phyloP scores from a whole-genome alignment of 2,329 filamentous ascomycete species.

The Tympanopsis confertula region DNA sequence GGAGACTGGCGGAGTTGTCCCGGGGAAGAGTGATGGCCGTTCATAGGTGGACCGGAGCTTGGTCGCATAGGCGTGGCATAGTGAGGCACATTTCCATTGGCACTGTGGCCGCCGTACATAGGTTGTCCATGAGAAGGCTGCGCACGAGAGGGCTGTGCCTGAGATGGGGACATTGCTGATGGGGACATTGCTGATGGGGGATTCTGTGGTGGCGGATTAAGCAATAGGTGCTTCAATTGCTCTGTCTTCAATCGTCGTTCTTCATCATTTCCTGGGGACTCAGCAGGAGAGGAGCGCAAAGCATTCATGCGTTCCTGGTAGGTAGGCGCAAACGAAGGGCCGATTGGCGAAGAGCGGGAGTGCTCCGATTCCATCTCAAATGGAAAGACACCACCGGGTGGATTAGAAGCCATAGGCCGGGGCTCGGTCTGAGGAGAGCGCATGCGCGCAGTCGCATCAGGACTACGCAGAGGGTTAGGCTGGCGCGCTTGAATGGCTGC shows the following conservation, averaged over 20 bases:
- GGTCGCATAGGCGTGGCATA: not conserved
- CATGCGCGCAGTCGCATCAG: constrained; percentile 11
- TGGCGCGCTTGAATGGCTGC: constrained; percentile 40
- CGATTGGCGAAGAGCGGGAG: not conserved
- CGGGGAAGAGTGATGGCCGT: not conserved
- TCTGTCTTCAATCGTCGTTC: constrained; percentile 27
- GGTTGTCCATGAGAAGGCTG: not conserved
- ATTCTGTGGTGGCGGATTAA: constrained; percentile 25
- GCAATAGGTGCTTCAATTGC: constrained; percentile 28
- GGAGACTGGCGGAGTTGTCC: no score
- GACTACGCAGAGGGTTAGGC: constrained; percentile 24
- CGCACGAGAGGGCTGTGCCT: no score
- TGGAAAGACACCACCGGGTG: constrained; percentile 28
- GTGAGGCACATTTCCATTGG: not conserved
- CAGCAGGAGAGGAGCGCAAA: constrained; percentile 20
- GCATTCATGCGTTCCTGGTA: constrained; percentile 31
- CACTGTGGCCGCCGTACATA: constrained; percentile 2
- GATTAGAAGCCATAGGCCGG: constrained; percentile 7
- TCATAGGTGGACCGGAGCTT: not conserved
- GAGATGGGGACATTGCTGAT: not conserved
- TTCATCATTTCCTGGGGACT: constrained; percentile 17
- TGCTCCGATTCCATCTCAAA: constrained; percentile 24
- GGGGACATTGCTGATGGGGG: constrained; percentile 13
- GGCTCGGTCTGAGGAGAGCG: not conserved
- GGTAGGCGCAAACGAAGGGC: constrained; percentile 8